Conservation (phyloP, 108 stramenopile species). For the Cyclotella kingstonii region DNA sequence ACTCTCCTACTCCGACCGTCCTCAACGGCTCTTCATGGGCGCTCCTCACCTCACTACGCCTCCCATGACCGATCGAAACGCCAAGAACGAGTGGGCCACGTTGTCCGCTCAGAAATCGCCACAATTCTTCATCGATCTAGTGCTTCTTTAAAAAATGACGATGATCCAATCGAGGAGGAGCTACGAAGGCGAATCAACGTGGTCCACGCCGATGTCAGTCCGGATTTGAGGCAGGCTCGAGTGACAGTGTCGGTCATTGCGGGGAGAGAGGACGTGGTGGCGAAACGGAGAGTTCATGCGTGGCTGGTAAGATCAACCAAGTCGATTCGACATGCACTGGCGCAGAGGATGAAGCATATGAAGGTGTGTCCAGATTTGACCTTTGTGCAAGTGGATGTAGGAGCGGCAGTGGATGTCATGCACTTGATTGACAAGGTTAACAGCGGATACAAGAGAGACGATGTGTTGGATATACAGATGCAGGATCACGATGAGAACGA, state of each 20-base stretch:
- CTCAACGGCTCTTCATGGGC: slow-evolving; percentile 24
- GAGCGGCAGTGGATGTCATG: slow-evolving; percentile 88
- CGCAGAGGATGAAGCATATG: slow-evolving; percentile 83
- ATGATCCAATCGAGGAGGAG: slow-evolving; percentile 62
- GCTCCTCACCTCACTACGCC: slow-evolving; percentile 38
- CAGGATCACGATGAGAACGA: slow-evolving; percentile 61
- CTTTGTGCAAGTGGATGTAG: slow-evolving; percentile 88
- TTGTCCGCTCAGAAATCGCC: slow-evolving; percentile 73
- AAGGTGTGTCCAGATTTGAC: slow-evolving; percentile 71
- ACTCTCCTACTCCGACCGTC: too few species aligned
- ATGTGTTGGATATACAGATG: slow-evolving; percentile 51
- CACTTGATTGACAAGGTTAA: slow-evolving; percentile 82
- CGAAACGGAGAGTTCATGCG: slow-evolving; percentile 72
- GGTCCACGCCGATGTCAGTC: slow-evolving; percentile 77
- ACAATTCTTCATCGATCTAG: slow-evolving; percentile 64
- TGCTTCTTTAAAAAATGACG: slow-evolving; percentile 44
- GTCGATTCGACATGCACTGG: slow-evolving; percentile 71
- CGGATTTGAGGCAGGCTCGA: slow-evolving; percentile 86
- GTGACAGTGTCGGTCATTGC: slow-evolving; percentile 71
- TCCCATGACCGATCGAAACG: slow-evolving; percentile 63
- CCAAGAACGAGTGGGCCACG: slow-evolving; percentile 82
- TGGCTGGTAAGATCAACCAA: slow-evolving; percentile 83
- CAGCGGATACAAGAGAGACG: slow-evolving; percentile 63
- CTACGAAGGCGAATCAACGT: slow-evolving; percentile 71
- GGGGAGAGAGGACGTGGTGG: slow-evolving; percentile 44